Evolutionary conservation across 2,329 filamentous ascomycete genomes (phyloP).

Genomic region (Fonsecaea nubica): DNA sequence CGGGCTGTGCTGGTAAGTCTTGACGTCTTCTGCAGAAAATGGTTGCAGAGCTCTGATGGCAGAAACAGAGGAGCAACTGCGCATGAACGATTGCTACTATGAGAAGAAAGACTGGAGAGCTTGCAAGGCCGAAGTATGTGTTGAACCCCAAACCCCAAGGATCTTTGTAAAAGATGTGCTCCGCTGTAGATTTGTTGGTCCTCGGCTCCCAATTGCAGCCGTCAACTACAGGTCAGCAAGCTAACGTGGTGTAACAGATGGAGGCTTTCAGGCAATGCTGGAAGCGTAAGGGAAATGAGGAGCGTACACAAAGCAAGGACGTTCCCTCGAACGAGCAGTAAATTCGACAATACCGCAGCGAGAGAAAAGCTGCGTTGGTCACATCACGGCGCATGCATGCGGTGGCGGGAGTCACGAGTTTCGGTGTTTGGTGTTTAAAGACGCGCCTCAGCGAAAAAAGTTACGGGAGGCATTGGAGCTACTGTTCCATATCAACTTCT

Average conservation of each 20-base stretch:
- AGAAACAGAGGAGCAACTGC: constrained; percentile 77
- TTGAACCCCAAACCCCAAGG: constrained; percentile 30
- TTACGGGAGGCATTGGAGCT: neutral
- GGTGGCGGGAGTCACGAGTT: constrained; percentile 29
- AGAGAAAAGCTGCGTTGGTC: constrained; percentile 5
- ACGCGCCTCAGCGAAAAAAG: neutral
- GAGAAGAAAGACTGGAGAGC: constrained; percentile 95
- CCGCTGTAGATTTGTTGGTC: constrained; percentile 11
- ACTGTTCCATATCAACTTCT: neutral
- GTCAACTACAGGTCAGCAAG: neutral
- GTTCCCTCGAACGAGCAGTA: constrained; percentile 39
- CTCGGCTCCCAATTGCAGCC: constrained; percentile 9
- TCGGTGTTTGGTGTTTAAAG: constrained; percentile 29
- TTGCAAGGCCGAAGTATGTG: constrained; percentile 83
- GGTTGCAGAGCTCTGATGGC: constrained; percentile 12
- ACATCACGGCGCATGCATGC: no score
- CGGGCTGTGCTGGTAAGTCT: constrained; percentile 76
- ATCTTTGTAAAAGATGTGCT: constrained; percentile 2
- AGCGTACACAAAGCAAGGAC: constrained; percentile 79
- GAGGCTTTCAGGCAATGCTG: constrained; percentile 87
- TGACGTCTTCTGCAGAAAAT: constrained; percentile 3
- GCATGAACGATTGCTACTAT: constrained; percentile 93
- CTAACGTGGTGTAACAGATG: constrained; percentile 66
- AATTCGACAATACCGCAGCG: neutral
- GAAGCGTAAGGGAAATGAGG: constrained; percentile 86